Evolutionary conservation across 352 stramenopile genomes (phyloP), one percentile per base, ranked within the genome.

Genomic region (Phytophthora foliorum): DNA sequence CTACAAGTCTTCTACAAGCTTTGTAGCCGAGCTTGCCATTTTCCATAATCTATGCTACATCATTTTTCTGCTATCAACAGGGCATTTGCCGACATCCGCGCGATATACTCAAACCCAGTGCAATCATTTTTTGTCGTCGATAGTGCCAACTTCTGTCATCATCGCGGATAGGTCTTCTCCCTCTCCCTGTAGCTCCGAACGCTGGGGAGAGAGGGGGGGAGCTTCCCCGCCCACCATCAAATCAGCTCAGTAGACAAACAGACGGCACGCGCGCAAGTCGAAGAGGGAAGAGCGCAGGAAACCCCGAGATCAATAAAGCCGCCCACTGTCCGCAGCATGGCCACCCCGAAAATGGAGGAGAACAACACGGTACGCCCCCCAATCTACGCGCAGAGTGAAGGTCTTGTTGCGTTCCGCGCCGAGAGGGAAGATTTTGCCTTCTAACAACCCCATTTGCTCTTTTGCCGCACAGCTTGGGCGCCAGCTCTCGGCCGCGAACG

Each of bases 341-440:
- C 84, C 46, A 89, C 85, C 25, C 82, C 86, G 22, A 92, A 93
- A 59, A 91, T 91, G 72, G 88, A 95, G 74, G 88, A 95, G 69
- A 92, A 80, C 73, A 91, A 78, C 68, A 81, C 72, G 49, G 79
- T 90, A 72, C 57, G 80, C 5, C 22, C 13, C 46, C 6, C 22
- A n/a, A 13, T 27, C 17, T 29, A 8, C 38, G 21, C 17, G 4
- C 10, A 16, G 55, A 70, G 46, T 70, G 63, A 59, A 60, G 8
- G 42, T 49, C 42, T 24, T 8, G 24, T 45, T 59, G 44, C 45
- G 19, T 38, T 42, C 19, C 34, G 25, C 21, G 38, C 24, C 25
- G 25, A 69, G 59, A 73, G 65, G 68, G 65, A 63, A 63, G 49
- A 34, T 68, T 2, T 10, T n/a, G n/a, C n/a, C n/a, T n/a, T n/a